Evolutionary conservation across 768 basidiomycete genomes (phyloP).

Genomic region (Thelephora ganbajun): DNA sequence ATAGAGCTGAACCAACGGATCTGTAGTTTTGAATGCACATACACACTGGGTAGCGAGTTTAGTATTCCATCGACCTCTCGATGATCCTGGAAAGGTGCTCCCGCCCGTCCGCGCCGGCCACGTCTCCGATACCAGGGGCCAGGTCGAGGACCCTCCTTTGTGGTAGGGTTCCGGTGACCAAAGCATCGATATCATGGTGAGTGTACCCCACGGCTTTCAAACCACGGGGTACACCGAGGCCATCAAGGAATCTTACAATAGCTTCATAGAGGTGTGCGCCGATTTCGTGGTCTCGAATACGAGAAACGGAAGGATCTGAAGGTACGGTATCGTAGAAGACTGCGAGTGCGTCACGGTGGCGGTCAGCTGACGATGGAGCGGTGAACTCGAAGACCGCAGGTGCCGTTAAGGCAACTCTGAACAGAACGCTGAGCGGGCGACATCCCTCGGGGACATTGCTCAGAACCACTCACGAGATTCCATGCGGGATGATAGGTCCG

Average conservation of each 20-base stretch:
- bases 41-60: conserved; percentile 7
- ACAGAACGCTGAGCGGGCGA: conserved; percentile 4
- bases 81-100: conserved; percentile 76
- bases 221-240: conserved; percentile 74
- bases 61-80: conserved; percentile 69
- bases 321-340: conserved; percentile 60
- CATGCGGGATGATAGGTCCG: conserved; percentile 87
- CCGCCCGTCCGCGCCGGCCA: conserved; percentile 69
- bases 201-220: conserved; percentile 73
- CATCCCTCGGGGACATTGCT: not conserved
- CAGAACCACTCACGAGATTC: conserved; percentile 42
- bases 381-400: conserved; percentile 96
- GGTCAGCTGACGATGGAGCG: conserved; percentile 81
- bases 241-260: conserved; percentile 79
- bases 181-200: conserved; percentile 45
- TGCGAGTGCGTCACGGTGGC: conserved; percentile 79
- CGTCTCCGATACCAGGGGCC: conserved; percentile 79
- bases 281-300: conserved; percentile 67
- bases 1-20: too few relatives aligned
- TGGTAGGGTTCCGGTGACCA: conserved; percentile 87
- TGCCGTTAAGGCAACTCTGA: conserved; percentile 75
- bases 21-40: too few relatives aligned
- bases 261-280: conserved; percentile 72
- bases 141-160: conserved; percentile 87
- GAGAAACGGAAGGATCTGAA: conserved; percentile 56